phyloP scores from a whole-genome alignment of 1,139 yeast genomes.

The Candida anutae region DNA sequence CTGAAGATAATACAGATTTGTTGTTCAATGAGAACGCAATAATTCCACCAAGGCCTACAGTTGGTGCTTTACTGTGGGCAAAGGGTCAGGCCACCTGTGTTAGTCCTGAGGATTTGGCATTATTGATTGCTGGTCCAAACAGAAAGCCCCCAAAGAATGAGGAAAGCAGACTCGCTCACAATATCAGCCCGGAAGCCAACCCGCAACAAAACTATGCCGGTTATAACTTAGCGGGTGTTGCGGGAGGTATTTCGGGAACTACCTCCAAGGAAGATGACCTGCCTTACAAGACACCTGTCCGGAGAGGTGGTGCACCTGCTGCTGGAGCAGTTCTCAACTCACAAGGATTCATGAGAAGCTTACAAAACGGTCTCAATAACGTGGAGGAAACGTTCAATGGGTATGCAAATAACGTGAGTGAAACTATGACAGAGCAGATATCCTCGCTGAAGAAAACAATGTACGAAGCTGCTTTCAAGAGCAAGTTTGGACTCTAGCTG shows the following conservation, averaged over 20 bases:
- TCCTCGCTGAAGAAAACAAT: slow-evolving; percentile 45
- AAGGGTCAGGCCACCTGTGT: slow-evolving; percentile 59
- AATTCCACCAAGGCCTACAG: slow-evolving; percentile 74
- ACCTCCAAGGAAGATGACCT: slow-evolving; percentile 15
- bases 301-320: slow-evolving; percentile 19
- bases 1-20: slow-evolving; percentile 31
- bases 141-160: slow-evolving; percentile 46
- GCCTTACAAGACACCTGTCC: slow-evolving; percentile 42
- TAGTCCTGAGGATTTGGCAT: slow-evolving; percentile 49
- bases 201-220: slow-evolving; percentile 25
- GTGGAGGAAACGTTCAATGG: slow-evolving; percentile 52
- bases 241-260: slow-evolving; percentile 7
- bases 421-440: slow-evolving; percentile 44
- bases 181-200: slow-evolving; percentile 44
- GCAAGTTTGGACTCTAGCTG: slow-evolving; percentile 43
- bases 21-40: slow-evolving; percentile 53
- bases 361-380: slow-evolving; percentile 47
- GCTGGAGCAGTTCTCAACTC: slow-evolving; percentile 23
- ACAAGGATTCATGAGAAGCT: slow-evolving; percentile 36
- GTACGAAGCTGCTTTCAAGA: slow-evolving; percentile 44
- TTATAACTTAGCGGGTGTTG: slow-evolving; percentile 5
- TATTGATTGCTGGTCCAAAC: slow-evolving; percentile 54
- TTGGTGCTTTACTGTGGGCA: slow-evolving; percentile 82
- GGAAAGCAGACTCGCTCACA: slow-evolving; percentile 52
- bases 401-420: slow-evolving; percentile 49